These are phyloP conservation scores for Delonix regia DNA, from an alignment of 306 rosid genomes.

Conservation along the genomic window DNA sequence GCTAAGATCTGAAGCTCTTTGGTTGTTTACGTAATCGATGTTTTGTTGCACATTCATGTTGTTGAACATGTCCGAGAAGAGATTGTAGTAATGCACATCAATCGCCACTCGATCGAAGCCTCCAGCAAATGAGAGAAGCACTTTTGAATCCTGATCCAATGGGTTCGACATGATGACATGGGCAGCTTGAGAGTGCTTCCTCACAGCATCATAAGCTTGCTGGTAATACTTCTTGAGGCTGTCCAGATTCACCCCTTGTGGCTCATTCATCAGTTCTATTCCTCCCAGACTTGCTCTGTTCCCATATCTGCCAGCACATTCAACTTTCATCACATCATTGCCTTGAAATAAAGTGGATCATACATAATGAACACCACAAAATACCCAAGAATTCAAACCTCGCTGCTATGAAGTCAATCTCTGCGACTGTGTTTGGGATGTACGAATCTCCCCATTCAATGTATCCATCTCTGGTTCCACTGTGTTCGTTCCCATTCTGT, in stretches of 20 bases:
- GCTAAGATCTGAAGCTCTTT: constrained; percentile 46
- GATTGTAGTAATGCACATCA: constrained; percentile 64
- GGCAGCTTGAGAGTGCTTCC: constrained; percentile 39
- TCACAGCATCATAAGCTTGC: constrained; percentile 35
- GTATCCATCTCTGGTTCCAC: constrained; percentile 61
- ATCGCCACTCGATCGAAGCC: constrained; percentile 36
- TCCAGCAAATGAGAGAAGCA: constrained; percentile 48
- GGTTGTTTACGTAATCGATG: constrained; percentile 43
- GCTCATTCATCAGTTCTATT: constrained; percentile 56
- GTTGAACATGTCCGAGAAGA: constrained; percentile 21
- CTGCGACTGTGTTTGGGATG: constrained; percentile 47
- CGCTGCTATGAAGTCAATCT: constrained; percentile 54
- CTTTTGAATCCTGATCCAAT: constrained; percentile 40
- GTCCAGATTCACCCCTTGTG: constrained; percentile 38
- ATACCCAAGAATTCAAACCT: constrained; percentile 36
- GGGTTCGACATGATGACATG: constrained; percentile 59
- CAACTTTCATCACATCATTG: background rate
- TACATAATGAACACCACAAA: background rate
- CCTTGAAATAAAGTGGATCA: background rate
- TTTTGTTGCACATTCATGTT: constrained; percentile 45
- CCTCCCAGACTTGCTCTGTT: constrained; percentile 47
- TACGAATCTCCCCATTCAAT: constrained; percentile 55
- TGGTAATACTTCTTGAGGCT: constrained; percentile 40
- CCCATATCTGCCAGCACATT: constrained; percentile 42
- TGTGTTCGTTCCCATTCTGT: constrained; percentile 56